These are phyloP conservation scores for Neoascochyta sp. DNA, from an alignment of 2,329 filamentous ascomycete species.

Conservation along the genomic window DNA sequence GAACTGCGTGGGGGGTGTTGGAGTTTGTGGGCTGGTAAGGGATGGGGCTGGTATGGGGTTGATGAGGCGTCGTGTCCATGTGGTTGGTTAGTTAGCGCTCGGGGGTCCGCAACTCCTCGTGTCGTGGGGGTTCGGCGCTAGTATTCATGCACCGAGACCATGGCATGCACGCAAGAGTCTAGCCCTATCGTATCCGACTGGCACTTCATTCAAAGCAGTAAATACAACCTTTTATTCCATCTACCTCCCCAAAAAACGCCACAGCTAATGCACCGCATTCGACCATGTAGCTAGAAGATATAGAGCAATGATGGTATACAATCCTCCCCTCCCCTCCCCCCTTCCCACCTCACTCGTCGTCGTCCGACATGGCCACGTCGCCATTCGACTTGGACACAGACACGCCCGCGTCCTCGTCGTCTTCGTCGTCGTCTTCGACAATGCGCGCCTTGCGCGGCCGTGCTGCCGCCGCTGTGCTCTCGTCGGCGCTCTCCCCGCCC, in stretches of 20 bases:
- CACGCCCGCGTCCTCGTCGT: conserved; percentile 25
- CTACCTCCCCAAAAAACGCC: conserved; percentile 4
- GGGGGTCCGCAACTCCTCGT: too few relatives aligned
- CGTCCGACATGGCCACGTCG: conserved; percentile 27
- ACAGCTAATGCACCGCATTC: conserved; percentile 13
- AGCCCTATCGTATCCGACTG: too few relatives aligned
- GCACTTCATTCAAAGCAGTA: too few relatives aligned
- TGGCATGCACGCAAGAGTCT: too few relatives aligned
- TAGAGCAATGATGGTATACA: not conserved
- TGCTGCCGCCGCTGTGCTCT: conserved; percentile 20
- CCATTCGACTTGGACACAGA: conserved; percentile 19
- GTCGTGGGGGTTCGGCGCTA: too few relatives aligned
- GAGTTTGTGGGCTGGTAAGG: too few relatives aligned
- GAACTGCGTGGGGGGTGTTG: too few relatives aligned
- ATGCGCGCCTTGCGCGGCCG: conserved; percentile 29
- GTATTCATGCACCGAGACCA: too few relatives aligned
- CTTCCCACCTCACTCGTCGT: conserved; percentile 22
- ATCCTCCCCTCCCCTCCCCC: not conserved
- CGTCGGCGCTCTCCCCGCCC: conserved; percentile 21
- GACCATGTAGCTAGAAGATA: conserved; percentile 8
- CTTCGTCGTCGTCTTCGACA: conserved; percentile 36
- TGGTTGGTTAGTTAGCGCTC: too few relatives aligned
- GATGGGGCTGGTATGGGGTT: too few relatives aligned
- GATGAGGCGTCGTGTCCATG: too few relatives aligned
- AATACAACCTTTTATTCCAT: too few relatives aligned